Evolutionary conservation across 441 rosid species (phyloP).

Genomic region (Brassica balearica): DNA sequence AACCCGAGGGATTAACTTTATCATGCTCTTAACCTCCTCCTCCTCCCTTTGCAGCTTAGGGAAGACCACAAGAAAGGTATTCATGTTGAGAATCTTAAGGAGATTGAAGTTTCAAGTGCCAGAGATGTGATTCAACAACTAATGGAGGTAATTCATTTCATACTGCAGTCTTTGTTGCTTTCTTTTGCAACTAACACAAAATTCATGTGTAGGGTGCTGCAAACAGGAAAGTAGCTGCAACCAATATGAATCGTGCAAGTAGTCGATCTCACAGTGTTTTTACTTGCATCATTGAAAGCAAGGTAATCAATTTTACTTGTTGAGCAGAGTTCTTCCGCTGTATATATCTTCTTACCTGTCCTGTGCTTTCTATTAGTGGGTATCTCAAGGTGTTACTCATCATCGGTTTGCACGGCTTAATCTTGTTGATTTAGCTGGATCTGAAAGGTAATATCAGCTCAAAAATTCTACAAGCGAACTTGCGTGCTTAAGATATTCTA

Average conservation of each 20-base stretch:
- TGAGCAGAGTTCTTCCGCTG: conserved; percentile 9
- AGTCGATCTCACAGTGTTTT: conserved; percentile 99
- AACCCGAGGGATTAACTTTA: conserved; percentile 19
- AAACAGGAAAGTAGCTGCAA: conserved; percentile 97
- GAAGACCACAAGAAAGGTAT: conserved; percentile 95
- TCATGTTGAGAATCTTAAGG: conserved; percentile 93
- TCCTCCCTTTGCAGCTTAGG: conserved; percentile 63
- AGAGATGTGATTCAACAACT: conserved; percentile 94
- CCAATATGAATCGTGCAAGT: conserved; percentile 98
- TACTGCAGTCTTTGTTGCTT: neutral
- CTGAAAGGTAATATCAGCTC: conserved; percentile 77
- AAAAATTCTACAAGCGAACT: neutral
- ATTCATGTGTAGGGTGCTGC: conserved; percentile 81
- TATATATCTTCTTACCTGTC: conserved; percentile 22
- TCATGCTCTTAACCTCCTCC: neutral
- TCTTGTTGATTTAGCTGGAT: conserved; percentile 99
- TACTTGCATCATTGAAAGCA: conserved; percentile 93
- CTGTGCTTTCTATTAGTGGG: conserved; percentile 68
- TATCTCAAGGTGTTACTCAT: conserved; percentile 94
- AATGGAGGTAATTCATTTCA: conserved; percentile 60
- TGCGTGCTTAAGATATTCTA: conserved; percentile 20
- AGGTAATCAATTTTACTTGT: conserved; percentile 56
- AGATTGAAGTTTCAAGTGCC: conserved; percentile 88
- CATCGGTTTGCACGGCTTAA: conserved; percentile 98
- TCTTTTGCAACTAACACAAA: conserved; percentile 14